Base-by-base conservation (phyloP, 441 rosid genomes). In the Aleurites moluccanus region DNA sequence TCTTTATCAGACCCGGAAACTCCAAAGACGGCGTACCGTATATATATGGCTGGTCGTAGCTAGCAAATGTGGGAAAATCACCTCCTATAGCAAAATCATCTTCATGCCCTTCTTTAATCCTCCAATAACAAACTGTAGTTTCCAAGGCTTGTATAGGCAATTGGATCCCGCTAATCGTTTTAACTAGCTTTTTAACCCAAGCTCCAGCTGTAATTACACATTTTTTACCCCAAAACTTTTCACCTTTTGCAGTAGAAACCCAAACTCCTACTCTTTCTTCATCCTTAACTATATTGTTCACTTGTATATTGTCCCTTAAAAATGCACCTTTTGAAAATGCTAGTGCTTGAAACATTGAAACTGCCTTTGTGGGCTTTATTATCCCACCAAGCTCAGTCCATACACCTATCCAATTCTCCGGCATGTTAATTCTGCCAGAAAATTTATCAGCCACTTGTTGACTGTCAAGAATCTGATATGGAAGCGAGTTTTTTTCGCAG, bases 331-430 rank as follows among this genome's bases (percentile, higher is more conserved):
- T 76, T 64, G 80, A 62, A 6, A 75, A 40, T 0, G 98, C 98
- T 0, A 92, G 81, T 1, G 90, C 79, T 56, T 90, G 99, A 64
- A 86, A 92, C 99, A 91, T 92, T 5, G 97, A 86, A 16, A 91
- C 98, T 2, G 99, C 94, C 75, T 95, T 95, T 2, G 98, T 90
- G 70, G 98, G 93, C 79, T 88, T 92, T 33, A 95, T 81, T 23
- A 92, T 84, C 7, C 99, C 99, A 4, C 98, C 97, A 15, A 81
- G 76, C 30, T 87, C 88, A 1, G 89, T 82, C 3, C 59, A 74
- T 16, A 92, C 84, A 0, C 91, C 99, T 1, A 87, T 72, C 95
- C 92, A 92, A 5, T 79, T 68, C 78, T 91, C 94, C 64, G 94
- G 98, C 49, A 94, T 77, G 64, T 56, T 73, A 21, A 94, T 59